Percentiles rank a stretch among this genome's conserved stretches.
These are phyloP conservation scores for Diplotaxis tenuifolia DNA, from an alignment of 345 rosid species.

Conservation along the genomic window DNA sequence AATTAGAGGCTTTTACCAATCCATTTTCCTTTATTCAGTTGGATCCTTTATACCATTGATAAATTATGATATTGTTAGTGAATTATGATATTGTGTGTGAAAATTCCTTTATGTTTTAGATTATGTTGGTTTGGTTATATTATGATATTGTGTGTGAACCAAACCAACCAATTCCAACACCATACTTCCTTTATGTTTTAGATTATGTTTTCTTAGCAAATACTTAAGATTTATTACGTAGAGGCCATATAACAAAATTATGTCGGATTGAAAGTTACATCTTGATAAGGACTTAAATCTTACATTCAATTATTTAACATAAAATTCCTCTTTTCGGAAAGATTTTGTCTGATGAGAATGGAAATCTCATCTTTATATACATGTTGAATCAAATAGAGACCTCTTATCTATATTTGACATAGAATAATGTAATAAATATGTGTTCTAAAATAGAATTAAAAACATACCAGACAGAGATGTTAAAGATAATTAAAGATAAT, in stretches of 20 bases:
- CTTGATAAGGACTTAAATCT: neutral
- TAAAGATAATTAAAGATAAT: too few relatives aligned
- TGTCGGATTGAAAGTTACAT: neutral
- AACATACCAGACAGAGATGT: too few relatives aligned
- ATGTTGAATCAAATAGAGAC: neutral
- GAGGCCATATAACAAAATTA: neutral
- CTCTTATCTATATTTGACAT: neutral
- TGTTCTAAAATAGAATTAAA: too few relatives aligned
- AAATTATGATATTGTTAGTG: too few relatives aligned
- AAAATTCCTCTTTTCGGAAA: neutral
- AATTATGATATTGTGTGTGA: too few relatives aligned
- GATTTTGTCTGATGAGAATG: neutral
- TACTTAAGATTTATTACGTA: neutral
- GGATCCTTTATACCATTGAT: neutral
- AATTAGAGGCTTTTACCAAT: neutral
- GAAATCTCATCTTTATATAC: neutral
- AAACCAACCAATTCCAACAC: too few relatives aligned
- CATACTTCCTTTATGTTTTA: too few relatives aligned
- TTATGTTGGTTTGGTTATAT: too few relatives aligned
- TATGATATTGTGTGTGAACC: too few relatives aligned
- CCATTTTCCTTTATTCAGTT: neutral
- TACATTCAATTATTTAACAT: neutral
- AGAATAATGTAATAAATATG: neutral
- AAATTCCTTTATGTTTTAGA: too few relatives aligned
- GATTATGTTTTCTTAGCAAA: neutral